These are phyloP conservation scores for Pestalotiopsis sp. DNA, from an alignment of 2,329 filamentous ascomycete species.

Conservation along the genomic window DNA sequence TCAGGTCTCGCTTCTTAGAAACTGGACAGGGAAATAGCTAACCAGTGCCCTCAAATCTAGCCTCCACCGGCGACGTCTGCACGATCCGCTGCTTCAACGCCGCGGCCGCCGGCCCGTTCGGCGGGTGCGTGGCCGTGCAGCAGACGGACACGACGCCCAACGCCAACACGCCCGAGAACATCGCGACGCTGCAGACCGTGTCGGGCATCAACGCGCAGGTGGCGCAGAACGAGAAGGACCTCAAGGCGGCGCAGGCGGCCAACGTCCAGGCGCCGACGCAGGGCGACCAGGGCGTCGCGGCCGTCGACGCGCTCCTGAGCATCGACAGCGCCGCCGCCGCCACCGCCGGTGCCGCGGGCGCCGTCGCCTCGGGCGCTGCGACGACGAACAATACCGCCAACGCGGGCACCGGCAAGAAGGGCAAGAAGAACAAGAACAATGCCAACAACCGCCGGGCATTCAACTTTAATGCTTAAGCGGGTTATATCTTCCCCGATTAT, in stretches of 20 bases:
- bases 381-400: not conserved
- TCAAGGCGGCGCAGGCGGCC: constrained; percentile 39
- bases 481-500: no score
- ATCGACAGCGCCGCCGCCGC: constrained; percentile 15
- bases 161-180: constrained; percentile 32
- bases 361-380: constrained; percentile 8
- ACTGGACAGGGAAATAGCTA: no score
- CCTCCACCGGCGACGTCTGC: constrained; percentile 45
- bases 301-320: constrained; percentile 32
- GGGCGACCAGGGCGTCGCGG: constrained; percentile 30
- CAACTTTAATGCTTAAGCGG: not conserved
- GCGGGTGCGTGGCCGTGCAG: constrained; percentile 44
- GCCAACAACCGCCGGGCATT: not conserved
- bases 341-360: constrained; percentile 15
- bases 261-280: constrained; percentile 37
- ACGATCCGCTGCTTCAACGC: constrained; percentile 42
- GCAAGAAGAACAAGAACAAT: constrained; percentile 9
- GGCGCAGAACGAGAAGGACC: constrained; percentile 42
- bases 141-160: constrained; percentile 39
- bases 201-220: constrained; percentile 40
- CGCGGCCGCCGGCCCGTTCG: constrained; percentile 26
- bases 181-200: constrained; percentile 41
- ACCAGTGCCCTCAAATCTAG: constrained; percentile 16
- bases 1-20: not conserved
- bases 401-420: not conserved